Percentiles rank a stretch among this genome's conserved stretches.
Conservation (phyloP, 1,284 basidiomycete genomes). For the Apiotrichum gracile region DNA sequence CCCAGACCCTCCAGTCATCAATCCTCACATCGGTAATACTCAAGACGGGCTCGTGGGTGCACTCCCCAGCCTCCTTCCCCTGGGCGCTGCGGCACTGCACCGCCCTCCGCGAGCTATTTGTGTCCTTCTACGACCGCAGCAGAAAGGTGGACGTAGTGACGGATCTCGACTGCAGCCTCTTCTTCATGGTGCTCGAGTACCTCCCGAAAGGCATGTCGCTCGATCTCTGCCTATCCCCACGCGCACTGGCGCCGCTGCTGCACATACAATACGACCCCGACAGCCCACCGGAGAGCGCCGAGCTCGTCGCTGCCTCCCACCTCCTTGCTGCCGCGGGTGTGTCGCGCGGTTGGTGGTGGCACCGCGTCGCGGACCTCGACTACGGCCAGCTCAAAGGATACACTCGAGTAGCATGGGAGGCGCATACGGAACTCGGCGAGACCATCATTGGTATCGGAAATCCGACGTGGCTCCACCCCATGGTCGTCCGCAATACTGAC, state of each 20-base stretch:
- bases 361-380: constrained; percentile 7
- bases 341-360: constrained; percentile 6
- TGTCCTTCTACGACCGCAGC: constrained; percentile 5
- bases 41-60: constrained; percentile 1
- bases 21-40: neutral
- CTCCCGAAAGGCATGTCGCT: neutral
- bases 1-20: no score
- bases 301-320: neutral
- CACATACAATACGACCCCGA: neutral
- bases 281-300: neutral
- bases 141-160: constrained; percentile 5
- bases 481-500: constrained; percentile 8
- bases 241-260: neutral
- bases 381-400: constrained; percentile 9
- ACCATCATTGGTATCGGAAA: neutral
- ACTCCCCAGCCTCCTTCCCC: no score
- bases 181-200: neutral
- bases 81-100: no score
- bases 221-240: constrained; percentile 5
- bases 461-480: neutral
- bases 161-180: neutral
- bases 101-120: neutral
- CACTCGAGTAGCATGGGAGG: constrained; percentile 2
- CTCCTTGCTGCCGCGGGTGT: neutral
- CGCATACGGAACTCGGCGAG: neutral